Evolutionary conservation across 2,329 filamentous ascomycete genomes (phyloP), one percentile per base, ranked within the genome.

Genomic region (Fusarium phyllophilum): DNA sequence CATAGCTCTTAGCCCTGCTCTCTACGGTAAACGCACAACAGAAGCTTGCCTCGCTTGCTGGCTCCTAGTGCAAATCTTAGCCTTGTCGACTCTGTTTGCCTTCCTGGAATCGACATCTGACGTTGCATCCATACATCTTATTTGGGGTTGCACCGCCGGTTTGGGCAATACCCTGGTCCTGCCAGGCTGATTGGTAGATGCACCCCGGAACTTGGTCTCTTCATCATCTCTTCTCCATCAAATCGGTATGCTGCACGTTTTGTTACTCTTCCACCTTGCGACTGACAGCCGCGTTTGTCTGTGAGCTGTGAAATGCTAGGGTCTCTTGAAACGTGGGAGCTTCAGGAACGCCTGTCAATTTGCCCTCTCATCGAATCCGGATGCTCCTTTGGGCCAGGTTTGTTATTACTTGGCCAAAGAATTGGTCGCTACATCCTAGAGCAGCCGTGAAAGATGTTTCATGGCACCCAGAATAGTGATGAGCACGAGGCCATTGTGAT

Each of bases 241-340:
- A 78, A 78, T 78, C 75, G 77, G 67, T 75, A 67, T 59, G 59
- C 63, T 66, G 77, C 77, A 78, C 77, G 77, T 78, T 78, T 77
- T 71, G 62, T 59, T 62, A 29, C 63, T 57, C 56, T 66, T 66
- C 63, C 36, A 68, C 67, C 59, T 68, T 66, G 75, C 66, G 60
- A 74, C 70, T 68, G 56, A 58, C 59, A 73, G 48, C 69, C 73
- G 68, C 68, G 69, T 72, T 56, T 62, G 18, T 68, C 22, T 55
- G 31, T 75, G 72, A 60, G 56, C 48, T 74, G 57, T 59, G 48
- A 39, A 39, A 45, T 62, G 24, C 69, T 48, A 62, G 68, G 66
- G 69, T 65, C 46, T 64, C 62, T 72, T 75, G 77, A 78, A 78
- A 78, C 77, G 68, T 77, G 76, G 68, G 67, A 69, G 46, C 55